Evolutionary conservation across 78 protist genomes (phyloP), one percentile per base, ranked within the genome.

Genomic region (Dictyostelium intermedium): DNA sequence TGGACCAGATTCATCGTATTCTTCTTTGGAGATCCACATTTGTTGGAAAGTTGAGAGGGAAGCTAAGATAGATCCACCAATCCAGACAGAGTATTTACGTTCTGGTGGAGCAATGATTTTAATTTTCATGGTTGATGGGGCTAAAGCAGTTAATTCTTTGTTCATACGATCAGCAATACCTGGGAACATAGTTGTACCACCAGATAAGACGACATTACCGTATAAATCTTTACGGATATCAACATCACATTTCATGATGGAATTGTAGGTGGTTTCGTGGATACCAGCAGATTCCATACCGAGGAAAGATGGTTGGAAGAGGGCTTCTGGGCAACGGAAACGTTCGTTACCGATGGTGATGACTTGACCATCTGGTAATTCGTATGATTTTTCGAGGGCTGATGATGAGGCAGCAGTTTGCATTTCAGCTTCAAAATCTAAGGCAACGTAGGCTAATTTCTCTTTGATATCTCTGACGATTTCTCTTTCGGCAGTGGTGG

Each of bases 41-140:
- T 97, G 96, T 60, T 98, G 97, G 96, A 98, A 97, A 34, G 99
- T 82, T 39, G 87, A 84, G 18, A 98, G 91, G 5, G 97, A 91
- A 41, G 98, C 95, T 16, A 98, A 32, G 66, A 98, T 97, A 2
- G 98, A 93, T 20, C 98, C 99, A 69, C 99, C 99, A 30, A 97
- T 96, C 98, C 98, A 98, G 43, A 97, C 97, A 70, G 95, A 41
- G 66, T 91, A 89, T 56, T 85, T 81, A 11, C 97, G 69, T 53
- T 98, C 99, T n/a, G 97, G 97, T 74, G 99, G 99, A n/a, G 99
- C 98, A 45, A 96, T 89, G 91, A 97, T 92, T 97, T 97, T 97
- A 95, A 98, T 86, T 97, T 97, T 96, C 97, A 96, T 96, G 76
- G 97, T 72, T 73, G 96, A 61, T 79, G 99, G 99, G 8, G 99